A percentile compares a stretch with the other conserved stretches of the same genome.
Evolutionary conservation across 2,329 filamentous ascomycete genomes (phyloP).

Genomic region (Amphichorda felina): DNA sequence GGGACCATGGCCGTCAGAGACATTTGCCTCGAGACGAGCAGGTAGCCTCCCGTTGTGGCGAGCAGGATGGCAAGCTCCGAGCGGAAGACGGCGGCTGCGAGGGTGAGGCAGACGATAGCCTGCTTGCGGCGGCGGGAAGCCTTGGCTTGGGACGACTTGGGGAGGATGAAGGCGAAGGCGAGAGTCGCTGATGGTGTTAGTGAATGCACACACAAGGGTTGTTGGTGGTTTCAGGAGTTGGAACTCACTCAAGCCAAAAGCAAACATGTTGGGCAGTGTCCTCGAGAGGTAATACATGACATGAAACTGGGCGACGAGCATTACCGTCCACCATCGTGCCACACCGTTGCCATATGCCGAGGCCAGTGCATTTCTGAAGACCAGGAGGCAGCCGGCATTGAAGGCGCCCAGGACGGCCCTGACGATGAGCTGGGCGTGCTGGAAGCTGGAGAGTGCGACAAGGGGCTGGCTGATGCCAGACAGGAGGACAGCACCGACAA

Average conservation of each 20-base stretch:
- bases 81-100: constrained; percentile 76
- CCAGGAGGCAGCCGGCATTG: constrained; percentile 59
- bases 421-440: constrained; percentile 49
- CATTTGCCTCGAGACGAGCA: constrained; percentile 45
- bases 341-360: constrained; percentile 56
- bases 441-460: constrained; percentile 41
- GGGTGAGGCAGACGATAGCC: constrained; percentile 63
- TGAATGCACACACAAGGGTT: background rate
- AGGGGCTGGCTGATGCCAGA: constrained; percentile 61
- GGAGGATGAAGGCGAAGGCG: constrained; percentile 39
- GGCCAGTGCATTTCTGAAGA: constrained; percentile 52
- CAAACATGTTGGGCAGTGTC: constrained; percentile 93
- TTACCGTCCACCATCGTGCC: constrained; percentile 66
- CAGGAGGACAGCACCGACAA: constrained; percentile 69
- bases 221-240: too few relatives aligned
- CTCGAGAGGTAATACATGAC: constrained; percentile 85
- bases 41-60: constrained; percentile 49
- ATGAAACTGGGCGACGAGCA: constrained; percentile 84
- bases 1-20: constrained; percentile 47
- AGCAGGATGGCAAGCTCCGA: constrained; percentile 81
- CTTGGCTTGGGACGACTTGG: constrained; percentile 15
- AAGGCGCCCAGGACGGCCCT: constrained; percentile 65
- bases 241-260: constrained; percentile 68
- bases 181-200: constrained; percentile 42
- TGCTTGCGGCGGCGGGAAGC: constrained; percentile 39